These are phyloP conservation scores for Aspergillus novoparasiticus DNA, from an alignment of 2,329 filamentous ascomycete species.

Conservation along the genomic window DNA sequence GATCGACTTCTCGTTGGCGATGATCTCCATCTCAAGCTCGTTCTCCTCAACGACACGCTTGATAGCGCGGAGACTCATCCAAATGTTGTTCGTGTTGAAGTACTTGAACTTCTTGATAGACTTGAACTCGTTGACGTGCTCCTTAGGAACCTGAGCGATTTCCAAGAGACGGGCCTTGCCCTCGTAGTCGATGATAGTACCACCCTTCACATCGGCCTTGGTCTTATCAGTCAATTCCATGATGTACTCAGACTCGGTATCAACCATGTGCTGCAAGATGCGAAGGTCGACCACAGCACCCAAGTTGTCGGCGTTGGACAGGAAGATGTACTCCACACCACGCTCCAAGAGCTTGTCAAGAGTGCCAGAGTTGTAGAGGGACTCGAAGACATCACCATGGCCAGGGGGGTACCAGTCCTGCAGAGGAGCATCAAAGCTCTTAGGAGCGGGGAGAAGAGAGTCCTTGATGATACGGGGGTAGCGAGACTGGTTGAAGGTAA, in stretches of 20 bases:
- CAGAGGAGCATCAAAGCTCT: conserved; percentile 82
- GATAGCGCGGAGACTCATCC: conserved; percentile 96
- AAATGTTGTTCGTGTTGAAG: conserved; percentile 99
- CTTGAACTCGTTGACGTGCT: conserved; percentile 99
- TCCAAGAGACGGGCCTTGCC: conserved; percentile 94
- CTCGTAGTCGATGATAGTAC: conserved; percentile 99
- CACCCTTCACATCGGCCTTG: conserved; percentile 99
- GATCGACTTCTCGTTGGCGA: conserved; percentile 98
- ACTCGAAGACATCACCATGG: conserved; percentile 99
- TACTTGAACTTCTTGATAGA: conserved; percentile 99
- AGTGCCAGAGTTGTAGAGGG: conserved; percentile 97
- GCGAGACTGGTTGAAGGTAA: conserved; percentile 99
- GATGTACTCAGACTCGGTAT: conserved; percentile 96
- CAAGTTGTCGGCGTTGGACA: conserved; percentile 98
- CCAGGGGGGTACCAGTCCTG: conserved; percentile 98
- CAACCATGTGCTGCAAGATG: conserved; percentile 99
- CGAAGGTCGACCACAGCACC: conserved; percentile 96
- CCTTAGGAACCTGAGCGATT: conserved; percentile 98
- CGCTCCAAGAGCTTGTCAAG: conserved; percentile 94
- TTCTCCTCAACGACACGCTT: conserved; percentile 99
- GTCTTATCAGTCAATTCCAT: conserved; percentile 99
- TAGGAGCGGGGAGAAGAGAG: conserved; percentile 92
- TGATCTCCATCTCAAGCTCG: conserved; percentile 99
- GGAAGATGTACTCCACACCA: conserved; percentile 96
- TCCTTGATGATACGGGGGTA: conserved; percentile 99